These are phyloP conservation scores for Xylariaceae sp. DNA, from an alignment of 2,329 filamentous ascomycete genomes.

Conservation along the genomic window DNA sequence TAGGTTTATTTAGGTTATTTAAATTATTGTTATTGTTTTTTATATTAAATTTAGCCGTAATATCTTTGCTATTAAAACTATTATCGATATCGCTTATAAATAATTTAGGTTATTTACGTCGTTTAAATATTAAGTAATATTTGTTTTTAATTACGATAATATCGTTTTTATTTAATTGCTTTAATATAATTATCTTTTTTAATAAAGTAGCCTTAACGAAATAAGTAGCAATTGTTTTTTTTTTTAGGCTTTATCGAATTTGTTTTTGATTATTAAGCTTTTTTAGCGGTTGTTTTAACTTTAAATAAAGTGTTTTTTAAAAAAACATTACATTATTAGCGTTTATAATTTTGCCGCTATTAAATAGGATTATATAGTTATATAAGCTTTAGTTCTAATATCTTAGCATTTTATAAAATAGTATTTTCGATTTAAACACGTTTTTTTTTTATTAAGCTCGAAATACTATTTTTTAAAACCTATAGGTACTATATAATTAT, in stretches of 20 bases:
- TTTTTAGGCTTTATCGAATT: not conserved
- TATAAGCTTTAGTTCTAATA: conserved; percentile 4
- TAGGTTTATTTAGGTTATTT: not conserved
- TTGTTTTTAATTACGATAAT: conserved; percentile 1
- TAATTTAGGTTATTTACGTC: too few species aligned
- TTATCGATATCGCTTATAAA: too few species aligned
- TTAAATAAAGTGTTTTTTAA: conserved; percentile 2
- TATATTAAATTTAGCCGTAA: too few species aligned
- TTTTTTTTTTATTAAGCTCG: conserved; percentile 1
- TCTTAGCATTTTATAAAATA: too few species aligned
- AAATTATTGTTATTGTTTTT: too few species aligned
- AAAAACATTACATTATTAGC: conserved; percentile 6
- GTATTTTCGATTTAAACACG: too few species aligned
- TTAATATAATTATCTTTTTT: conserved; percentile 2
- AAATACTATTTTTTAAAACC: not conserved
- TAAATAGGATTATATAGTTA: conserved; percentile 7
- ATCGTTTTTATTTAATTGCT: conserved; percentile 1
- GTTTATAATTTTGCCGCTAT: not conserved
- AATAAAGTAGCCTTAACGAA: too few species aligned
- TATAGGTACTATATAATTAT: not conserved
- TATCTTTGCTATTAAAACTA: too few species aligned
- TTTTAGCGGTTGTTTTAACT: conserved; percentile 3
- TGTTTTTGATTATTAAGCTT: too few species aligned
- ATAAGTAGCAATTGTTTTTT: too few species aligned
- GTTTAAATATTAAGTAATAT: too few species aligned